Base-by-base conservation (phyloP, 2,329 filamentous ascomycete species). In the Penicillium sp. region DNA sequence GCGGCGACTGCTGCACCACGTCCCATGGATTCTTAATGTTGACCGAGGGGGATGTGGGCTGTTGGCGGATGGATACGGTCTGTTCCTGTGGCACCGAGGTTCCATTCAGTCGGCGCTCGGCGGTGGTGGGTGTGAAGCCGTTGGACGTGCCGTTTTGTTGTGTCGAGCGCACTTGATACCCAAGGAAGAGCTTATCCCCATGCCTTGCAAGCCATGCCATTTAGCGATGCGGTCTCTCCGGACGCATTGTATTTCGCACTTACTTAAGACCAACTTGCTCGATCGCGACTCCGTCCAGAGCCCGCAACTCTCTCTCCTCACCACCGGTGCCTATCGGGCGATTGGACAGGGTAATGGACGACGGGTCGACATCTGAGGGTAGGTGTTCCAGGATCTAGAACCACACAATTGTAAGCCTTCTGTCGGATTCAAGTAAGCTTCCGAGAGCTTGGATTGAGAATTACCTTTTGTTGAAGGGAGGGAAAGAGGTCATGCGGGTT, bases 21-120 rank as follows among this genome's bases (percentile, higher is more conserved):
- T 99, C 94, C 94, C 94, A 97, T 0, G 91, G 90, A 58, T 94
- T 96, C 72, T 88, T 90, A 64, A 92, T 87, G 46, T 84, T 78
- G 46, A 83, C 73, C 11, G 76, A 76, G 5, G 82, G 79, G 1
- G 81, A 81, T 4, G 76, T 78, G 39, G 82, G 74, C 47, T 78
- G 77, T 44, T 85, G 82, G 55, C 84, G 80, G 66, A 88, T 80
- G 39, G 84, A 82, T 3, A 83, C 72, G 59, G 87, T 81, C 65
- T 92, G 86, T 35, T 62, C 55, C 48, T 65, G 61, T 8, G 67
- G 58, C 11, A 73, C 62, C 2, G 66, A 58, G 4, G 67, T 63
- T 31, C 73, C 72, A 55, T 74, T 71, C 28, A 75, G 55, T 42
- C 72, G 72, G 27, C 69, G 65, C 10, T 62, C 63, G 27, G 55